phyloP scores from a whole-genome alignment of 2,329 filamentous ascomycete species.

The Aspergillus latus region DNA sequence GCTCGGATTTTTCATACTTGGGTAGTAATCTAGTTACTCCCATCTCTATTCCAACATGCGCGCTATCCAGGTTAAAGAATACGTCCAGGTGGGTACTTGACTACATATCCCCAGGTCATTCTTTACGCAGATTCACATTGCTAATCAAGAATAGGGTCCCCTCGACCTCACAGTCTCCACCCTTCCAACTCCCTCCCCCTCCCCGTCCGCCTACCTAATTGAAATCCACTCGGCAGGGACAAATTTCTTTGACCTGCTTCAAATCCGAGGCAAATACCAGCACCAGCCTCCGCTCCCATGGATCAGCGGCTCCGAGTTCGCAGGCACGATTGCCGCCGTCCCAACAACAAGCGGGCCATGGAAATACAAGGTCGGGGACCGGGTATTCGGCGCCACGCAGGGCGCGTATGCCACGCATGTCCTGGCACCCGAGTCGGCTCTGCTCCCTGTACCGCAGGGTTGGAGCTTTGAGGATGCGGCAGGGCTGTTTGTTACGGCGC shows the following conservation, averaged over 20 bases:
- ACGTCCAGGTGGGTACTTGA: conserved; percentile 62
- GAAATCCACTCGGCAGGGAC: conserved; percentile 81
- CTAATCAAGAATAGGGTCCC: conserved; percentile 59
- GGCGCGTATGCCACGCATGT: conserved; percentile 82
- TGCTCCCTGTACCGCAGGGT: conserved; percentile 73
- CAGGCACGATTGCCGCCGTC: conserved; percentile 69
- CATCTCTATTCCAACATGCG: conserved; percentile 58
- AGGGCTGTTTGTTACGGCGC: conserved; percentile 86
- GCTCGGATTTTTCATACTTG: no score
- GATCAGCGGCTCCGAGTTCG: conserved; percentile 84
- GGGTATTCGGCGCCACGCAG: conserved; percentile 82
- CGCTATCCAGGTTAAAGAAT: conserved; percentile 71
- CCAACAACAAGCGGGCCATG: conserved; percentile 51
- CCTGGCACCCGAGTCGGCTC: conserved; percentile 61
- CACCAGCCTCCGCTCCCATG: conserved; percentile 85
- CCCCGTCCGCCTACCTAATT: conserved; percentile 76
- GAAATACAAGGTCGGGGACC: conserved; percentile 74
- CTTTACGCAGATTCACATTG: neutral
- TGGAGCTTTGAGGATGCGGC: conserved; percentile 86
- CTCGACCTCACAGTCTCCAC: conserved; percentile 73
- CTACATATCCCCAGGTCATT: conserved; percentile 6
- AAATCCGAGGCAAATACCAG: conserved; percentile 95
- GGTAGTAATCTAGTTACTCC: neutral
- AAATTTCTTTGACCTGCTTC: conserved; percentile 97
- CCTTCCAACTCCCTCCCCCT: conserved; percentile 72